Percentiles rank a stretch among this genome's conserved stretches.
Evolutionary conservation across 805 yeast genomes (phyloP).

Genomic region (Metschnikowia noctiluminum): DNA sequence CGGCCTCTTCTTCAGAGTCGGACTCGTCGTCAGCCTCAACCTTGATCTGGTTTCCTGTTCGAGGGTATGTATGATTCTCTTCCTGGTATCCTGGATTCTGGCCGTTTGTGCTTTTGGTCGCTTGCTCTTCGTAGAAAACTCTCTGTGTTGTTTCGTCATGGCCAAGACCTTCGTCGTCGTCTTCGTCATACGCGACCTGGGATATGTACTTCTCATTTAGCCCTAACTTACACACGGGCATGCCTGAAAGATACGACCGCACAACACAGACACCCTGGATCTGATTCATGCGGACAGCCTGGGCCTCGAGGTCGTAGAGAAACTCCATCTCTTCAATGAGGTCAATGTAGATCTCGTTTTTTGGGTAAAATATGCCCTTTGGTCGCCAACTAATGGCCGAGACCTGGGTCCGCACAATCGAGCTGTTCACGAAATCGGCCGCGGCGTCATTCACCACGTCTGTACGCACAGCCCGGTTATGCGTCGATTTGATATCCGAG

Average conservation of each 20-base stretch:
- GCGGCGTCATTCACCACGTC: constrained; percentile 27
- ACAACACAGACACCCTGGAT: constrained; percentile 34
- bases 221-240: constrained; percentile 42
- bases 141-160: neutral
- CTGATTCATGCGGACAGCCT: constrained; percentile 29
- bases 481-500: constrained; percentile 32
- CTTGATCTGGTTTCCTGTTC: constrained; percentile 12
- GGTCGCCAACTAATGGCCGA: constrained; percentile 49
- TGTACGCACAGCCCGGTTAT: constrained; percentile 34
- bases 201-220: constrained; percentile 40
- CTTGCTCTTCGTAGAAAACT: neutral
- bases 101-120: neutral
- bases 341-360: constrained; percentile 43
- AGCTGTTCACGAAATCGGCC: constrained; percentile 48
- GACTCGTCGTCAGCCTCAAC: neutral
- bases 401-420: constrained; percentile 73
- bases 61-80: no score
- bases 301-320: constrained; percentile 29
- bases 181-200: constrained; percentile 26
- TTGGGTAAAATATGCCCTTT: constrained; percentile 42
- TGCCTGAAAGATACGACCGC: constrained; percentile 41
- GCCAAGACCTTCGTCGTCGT: constrained; percentile 7
- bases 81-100: no score
- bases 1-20: neutral
- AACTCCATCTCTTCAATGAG: constrained; percentile 39